phyloP scores from a whole-genome alignment of 345 rosid species.

The Populus pruinosa region DNA sequence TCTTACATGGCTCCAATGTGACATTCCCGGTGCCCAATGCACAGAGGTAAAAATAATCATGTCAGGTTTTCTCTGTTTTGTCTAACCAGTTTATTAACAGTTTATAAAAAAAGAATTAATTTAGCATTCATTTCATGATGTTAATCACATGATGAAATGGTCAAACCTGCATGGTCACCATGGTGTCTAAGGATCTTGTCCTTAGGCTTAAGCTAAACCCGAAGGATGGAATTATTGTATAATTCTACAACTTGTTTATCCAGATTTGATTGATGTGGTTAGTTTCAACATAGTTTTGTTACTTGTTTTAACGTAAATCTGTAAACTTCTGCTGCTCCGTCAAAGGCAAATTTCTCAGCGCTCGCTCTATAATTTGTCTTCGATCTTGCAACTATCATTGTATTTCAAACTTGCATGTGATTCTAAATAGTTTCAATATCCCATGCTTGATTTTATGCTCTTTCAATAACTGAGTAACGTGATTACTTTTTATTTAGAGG shows the following conservation, averaged over 20 bases:
- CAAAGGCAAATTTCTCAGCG: not conserved
- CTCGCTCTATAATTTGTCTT: no score
- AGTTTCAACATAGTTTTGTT: not conserved
- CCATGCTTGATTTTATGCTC: not conserved
- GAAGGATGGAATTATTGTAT: not conserved
- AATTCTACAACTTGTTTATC: not conserved
- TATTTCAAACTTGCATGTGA: not conserved
- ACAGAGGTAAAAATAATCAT: slow-evolving; percentile 36
- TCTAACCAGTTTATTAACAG: not conserved
- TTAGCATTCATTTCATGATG: not conserved
- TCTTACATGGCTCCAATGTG: slow-evolving; percentile 97
- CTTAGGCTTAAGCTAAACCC: not conserved
- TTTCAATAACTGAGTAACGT: not conserved
- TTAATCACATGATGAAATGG: not conserved
- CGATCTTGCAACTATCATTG: not conserved
- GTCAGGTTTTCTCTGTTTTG: not conserved
- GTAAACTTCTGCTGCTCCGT: not conserved
- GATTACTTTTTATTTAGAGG: slow-evolving; percentile 37
- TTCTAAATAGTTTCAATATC: not conserved
- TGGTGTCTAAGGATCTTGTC: not conserved
- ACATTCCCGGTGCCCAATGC: slow-evolving; percentile 72
- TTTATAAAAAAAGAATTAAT: not conserved
- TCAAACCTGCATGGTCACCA: not conserved
- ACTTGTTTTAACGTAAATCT: not conserved
- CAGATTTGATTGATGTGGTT: not conserved